Evolutionary conservation across 23 red algal species (phyloP).

Genomic region (Cyanidioschyzon merolae): DNA sequence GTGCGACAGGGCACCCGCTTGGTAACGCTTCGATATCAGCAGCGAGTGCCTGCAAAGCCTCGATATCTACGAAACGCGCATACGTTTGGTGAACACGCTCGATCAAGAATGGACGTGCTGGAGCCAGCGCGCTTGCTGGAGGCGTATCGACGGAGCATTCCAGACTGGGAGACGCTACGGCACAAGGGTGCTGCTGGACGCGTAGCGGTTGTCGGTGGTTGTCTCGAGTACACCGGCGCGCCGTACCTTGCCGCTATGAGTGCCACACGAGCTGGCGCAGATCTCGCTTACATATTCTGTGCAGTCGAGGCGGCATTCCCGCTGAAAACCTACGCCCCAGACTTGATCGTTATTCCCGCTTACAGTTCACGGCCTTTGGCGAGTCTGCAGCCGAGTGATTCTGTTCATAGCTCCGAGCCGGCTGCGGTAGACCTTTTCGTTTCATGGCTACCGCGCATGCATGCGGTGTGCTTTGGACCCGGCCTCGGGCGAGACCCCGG

Average conservation of each 20-base stretch:
- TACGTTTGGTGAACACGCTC: background rate
- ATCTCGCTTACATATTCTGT: conserved; percentile 56
- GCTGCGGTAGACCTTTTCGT: background rate
- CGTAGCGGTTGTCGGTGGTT: conserved; percentile 67
- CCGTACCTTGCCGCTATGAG: conserved; percentile 64
- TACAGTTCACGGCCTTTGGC: background rate
- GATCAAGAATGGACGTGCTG: background rate
- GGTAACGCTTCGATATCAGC: background rate
- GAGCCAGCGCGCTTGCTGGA: background rate
- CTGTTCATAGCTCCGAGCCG: background rate
- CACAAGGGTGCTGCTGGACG: conserved; percentile 69
- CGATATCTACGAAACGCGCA: background rate
- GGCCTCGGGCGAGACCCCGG: conserved; percentile 47
- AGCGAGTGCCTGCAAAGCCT: background rate
- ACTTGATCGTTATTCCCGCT: conserved; percentile 57
- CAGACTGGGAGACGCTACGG: background rate
- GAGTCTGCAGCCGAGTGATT: background rate
- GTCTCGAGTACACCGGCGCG: conserved; percentile 67
- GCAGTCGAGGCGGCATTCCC: conserved; percentile 27
- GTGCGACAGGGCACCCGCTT: background rate
- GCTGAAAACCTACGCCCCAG: conserved; percentile 69
- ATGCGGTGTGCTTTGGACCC: conserved; percentile 61
- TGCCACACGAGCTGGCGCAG: conserved; percentile 51
- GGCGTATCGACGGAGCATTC: background rate
- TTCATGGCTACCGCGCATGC: conserved; percentile 29